These are phyloP conservation scores for Leishmania lainsoni DNA, from an alignment of 208 protist genomes.

Conservation along the genomic window DNA sequence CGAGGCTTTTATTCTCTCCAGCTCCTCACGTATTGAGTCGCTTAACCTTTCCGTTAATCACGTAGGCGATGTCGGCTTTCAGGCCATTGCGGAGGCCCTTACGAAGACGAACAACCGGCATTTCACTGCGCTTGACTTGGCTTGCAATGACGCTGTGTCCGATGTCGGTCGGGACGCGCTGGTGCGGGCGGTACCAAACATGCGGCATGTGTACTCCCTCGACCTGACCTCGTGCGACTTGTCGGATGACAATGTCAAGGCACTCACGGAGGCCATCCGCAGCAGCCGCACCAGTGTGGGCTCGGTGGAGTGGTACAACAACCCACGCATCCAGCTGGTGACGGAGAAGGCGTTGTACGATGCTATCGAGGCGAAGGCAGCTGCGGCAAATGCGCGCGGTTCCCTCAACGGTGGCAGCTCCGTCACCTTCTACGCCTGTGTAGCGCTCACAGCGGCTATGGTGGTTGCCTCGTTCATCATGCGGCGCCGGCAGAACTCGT, in stretches of 20 bases:
- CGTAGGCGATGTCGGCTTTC: conserved; percentile 74
- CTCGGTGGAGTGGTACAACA: conserved; percentile 85
- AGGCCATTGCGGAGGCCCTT: conserved; percentile 73
- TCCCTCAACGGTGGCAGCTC: conserved; percentile 15
- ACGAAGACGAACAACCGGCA: conserved; percentile 49
- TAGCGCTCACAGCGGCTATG: conserved; percentile 26
- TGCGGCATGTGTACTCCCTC: conserved; percentile 55
- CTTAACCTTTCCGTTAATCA: conserved; percentile 84
- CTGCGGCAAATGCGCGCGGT: conserved; percentile 13
- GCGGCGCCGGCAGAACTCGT: conserved; percentile 18
- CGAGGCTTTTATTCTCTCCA: conserved; percentile 52
- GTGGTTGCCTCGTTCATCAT: conserved; percentile 28
- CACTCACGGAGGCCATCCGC: conserved; percentile 48
- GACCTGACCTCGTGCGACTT: conserved; percentile 82
- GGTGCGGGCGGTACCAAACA: conserved; percentile 36
- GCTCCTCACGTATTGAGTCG: conserved; percentile 45
- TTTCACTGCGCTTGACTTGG: conserved; percentile 67
- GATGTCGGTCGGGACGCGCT: conserved; percentile 56
- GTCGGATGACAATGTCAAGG: conserved; percentile 63
- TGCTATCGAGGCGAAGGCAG: conserved; percentile 49
- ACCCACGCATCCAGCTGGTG: conserved; percentile 62
- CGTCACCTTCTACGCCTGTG: conserved; percentile 22
- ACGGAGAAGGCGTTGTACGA: conserved; percentile 69
- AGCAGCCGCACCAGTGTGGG: conserved; percentile 49
- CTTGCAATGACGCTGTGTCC: conserved; percentile 69